Base-by-base conservation (phyloP, 2,329 filamentous ascomycete genomes). In the Monosporascus sp. region DNA sequence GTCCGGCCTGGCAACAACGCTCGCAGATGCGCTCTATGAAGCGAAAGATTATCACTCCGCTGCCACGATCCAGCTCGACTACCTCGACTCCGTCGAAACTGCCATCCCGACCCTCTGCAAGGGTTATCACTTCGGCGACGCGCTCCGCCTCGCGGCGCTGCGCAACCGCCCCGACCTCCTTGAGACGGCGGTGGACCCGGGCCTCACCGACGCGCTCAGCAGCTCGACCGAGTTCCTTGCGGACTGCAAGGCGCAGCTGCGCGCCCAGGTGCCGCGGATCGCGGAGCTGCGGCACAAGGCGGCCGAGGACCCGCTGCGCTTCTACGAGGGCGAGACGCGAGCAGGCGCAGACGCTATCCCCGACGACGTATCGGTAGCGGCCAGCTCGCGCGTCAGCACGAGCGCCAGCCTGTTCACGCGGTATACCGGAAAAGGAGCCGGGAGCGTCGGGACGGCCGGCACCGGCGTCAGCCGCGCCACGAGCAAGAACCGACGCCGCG, bases 291-390 rank as follows among this genome's bases (percentile, higher is more conserved):
- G 93, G 1, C 75, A 78, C 51, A 92, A 90, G 66, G 95, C 95
- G 51, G 80, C 81, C 40, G 85, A 89, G 58, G 91, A 99, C 63
- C 94, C 94, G 0, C 76, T 97, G 35, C 87, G 87, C 3, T 97
- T 96, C 73, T 95, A 90, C 70, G 91, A 94, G 60, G 90, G 90
- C 51, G 88, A 91, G 61, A 76, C 82, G 5, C 76, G 77, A 6
- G 74, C 71, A 1, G 85, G 81, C 52, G 76, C 72, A 5, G 89
- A 96, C 60, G 79, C 43, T 14, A 46, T 96, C 1, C 94, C 93
- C 0, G 94, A 99, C 67, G 92, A 99, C 70, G 80, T 99, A 49
- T 96, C 91, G 2, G 78, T 99, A 2, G 94, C 94, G 0, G 88
- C 92, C 0, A 80, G 75, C 50, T 96, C 91, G 3, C 84, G 92